Conservation (phyloP, 2,329 filamentous ascomycete genomes). For the Fusarium subglutinans region DNA sequence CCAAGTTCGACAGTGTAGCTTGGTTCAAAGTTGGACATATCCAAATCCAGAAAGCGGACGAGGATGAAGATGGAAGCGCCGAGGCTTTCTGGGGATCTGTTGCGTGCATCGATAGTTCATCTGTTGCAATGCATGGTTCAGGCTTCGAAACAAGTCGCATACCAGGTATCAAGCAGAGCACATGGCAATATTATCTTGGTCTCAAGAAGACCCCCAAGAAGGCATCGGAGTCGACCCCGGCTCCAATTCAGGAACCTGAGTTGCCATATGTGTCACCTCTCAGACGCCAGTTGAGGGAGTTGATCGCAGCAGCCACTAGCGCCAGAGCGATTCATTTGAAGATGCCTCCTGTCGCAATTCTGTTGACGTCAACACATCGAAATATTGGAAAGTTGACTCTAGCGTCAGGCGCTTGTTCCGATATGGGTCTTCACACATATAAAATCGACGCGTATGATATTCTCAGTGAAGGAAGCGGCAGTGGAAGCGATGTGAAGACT, state of each 20-base stretch:
- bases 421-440: slow-evolving; percentile 91
- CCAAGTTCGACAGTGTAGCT: slow-evolving; percentile 70
- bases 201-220: slow-evolving; percentile 71
- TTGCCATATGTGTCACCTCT: slow-evolving; percentile 65
- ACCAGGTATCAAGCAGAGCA: slow-evolving; percentile 77
- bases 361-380: slow-evolving; percentile 90
- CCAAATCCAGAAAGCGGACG: slow-evolving; percentile 62
- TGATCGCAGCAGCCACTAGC: slow-evolving; percentile 90
- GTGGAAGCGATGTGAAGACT: slow-evolving; percentile 91
- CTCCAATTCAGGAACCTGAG: slow-evolving; percentile 57
- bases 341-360: slow-evolving; percentile 86
- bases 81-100: slow-evolving; percentile 86
- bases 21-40: slow-evolving; percentile 94
- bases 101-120: slow-evolving; percentile 84
- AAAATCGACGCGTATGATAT: slow-evolving; percentile 93
- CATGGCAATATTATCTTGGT: slow-evolving; percentile 91
- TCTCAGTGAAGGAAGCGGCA: slow-evolving; percentile 83
- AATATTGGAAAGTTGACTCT: slow-evolving; percentile 91
- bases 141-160: slow-evolving; percentile 86
- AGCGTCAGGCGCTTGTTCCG: slow-evolving; percentile 79
- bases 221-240: slow-evolving; percentile 48
- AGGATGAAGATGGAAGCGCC: slow-evolving; percentile 66
- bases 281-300: slow-evolving; percentile 78
- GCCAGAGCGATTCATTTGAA: slow-evolving; percentile 85
- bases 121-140: slow-evolving; percentile 90